Base-by-base conservation (phyloP, 768 basidiomycete species). In the Russula emetica region DNA sequence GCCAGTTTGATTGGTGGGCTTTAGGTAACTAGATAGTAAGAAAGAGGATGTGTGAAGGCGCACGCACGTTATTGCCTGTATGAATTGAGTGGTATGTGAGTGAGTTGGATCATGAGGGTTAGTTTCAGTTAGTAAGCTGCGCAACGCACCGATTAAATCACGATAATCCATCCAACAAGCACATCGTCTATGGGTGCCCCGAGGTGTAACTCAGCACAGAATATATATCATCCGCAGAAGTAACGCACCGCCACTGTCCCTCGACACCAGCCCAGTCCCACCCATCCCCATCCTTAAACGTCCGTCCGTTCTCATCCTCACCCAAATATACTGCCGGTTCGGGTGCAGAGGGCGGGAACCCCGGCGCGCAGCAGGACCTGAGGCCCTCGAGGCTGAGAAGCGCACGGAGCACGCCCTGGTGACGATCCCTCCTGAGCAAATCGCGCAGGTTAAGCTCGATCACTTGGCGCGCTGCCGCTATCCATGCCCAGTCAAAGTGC, bases 201-300 rank as follows among this genome's bases (percentile, higher is more conserved):
- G 2, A 18, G 10, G 22, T 10, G 2, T 9, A 22, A 20, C 47
- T 61, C 24, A 55, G 45, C 44, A 47, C 44, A 5, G 13, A 38
- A 38, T 16, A 9, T 34, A 34, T n/a, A 28, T 50, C 22, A 62
- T 45, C 14, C 47, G n/a, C 16, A 18, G 13, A 22, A 13, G 18
- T 24, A 4, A 73, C 80, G 68, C 67, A 83, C 83, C 77, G 76
- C 82, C 83, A 85, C 55, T 77, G 73, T 20, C 83, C 83, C 49
- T 75, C 70, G 2, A 78, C 81, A 9, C 82, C 83, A 1, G 83
- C 84, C 83, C 84, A 85, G 68, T 84, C 83, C 82, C 82, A 83
- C 5, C 83, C 83, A 6, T 74, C 72, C 53, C 72, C 74, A 4
- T 65, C 64, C 74, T 20, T 47, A 24, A 42, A 44, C 26, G 16